Base-by-base conservation (phyloP, 768 basidiomycete species). In the Lactarius deliciosus region DNA sequence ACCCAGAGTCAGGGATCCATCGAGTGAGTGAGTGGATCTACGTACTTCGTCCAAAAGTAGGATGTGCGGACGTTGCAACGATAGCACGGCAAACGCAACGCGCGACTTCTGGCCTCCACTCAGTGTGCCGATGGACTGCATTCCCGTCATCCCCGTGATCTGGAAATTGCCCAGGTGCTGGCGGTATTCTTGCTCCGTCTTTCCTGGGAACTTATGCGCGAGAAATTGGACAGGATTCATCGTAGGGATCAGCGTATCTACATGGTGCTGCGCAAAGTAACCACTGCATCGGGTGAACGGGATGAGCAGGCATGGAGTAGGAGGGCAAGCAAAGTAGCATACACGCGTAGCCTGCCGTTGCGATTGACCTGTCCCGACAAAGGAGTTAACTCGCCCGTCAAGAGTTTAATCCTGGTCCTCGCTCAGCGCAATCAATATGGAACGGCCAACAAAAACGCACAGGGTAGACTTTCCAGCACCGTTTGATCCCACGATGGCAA, bases 391-490 rank as follows among this genome's bases (percentile, higher is more conserved):
- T 95, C 92, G 13, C 91, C 92, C 0, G 92, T 96, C 50, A 98
- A 79, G 4, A 98, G 78, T 75, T 98, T 99, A 79, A 98, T 95
- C 25, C 93, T 96, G 71, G 18, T 6, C 30, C 30, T 22, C 10
- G 13, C 3, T 64, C n/a, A 36, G 45, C 13, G n/a, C 9, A 28
- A 70, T 36, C 54, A 16, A 56, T 30, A 57, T 64, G 38, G 56
- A 53, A 56, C 18, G 25, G 41, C n/a, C 28, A 20, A 9, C 30
- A n/a, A 40, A 25, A 22, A 75, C 88, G 70, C 72, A 92, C 89
- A 98, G 76, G 4, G 97, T 98, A 20, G 94, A 98, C 78, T 99
- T 99, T 79, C 96, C 96, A 25, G 93, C 90, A 55, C 96, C 95
- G 76, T 96, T 96, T 2, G 94, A 90, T 64, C 96, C 96, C 41